Base-by-base conservation (phyloP, 768 basidiomycete species). In the Suillus subluteus region DNA sequence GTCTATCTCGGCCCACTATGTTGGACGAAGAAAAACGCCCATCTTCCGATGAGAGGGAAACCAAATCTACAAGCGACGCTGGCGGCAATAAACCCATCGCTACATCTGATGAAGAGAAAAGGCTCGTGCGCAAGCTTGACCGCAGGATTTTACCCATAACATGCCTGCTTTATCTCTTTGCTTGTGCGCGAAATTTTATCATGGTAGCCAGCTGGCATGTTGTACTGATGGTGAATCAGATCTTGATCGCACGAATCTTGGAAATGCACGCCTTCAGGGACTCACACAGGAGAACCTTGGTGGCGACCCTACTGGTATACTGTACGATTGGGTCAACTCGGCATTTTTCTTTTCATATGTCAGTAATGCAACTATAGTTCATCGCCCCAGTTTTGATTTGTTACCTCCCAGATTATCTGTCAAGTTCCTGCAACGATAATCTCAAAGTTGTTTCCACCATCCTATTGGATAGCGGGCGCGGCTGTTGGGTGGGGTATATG, bases 311-410 rank as follows among this genome's bases (percentile, higher is more conserved):
- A 87, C 86, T 0, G 91, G 92, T 1, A 67, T 80, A 40, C 80
- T 87, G 21, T 93, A 87, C 72, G 87, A 91, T 73, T 93, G 91
- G 92, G 78, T 90, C 50, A 90, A 86, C 70, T 91, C 91, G 1
- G 83, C 82, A 6, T 94, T 94, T 78, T 94, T 88, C 80, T 88
- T 94, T 72, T 85, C 92, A 67, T 94, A 93, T 71, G 91, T 89
- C 66, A 65, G 85, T 79, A 44, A 7, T 41, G 30, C 18, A 38
- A 1, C 32, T 62, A 55, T 41, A 41, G 11, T 62, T 40, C 26
- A 4, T 63, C 8, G 30, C 15, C 21, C 32, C 21, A 62, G 16
- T 63, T 23, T 30, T 52, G 5, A 59, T 62, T 37, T 62, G 2
- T 50, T 62, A 32, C 7, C 16, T 1, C 59, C 32, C 70, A 92